A percentile compares a stretch with the other conserved stretches of the same genome.
Evolutionary conservation across 176 grass and related monocot species (phyloP).

Genomic region (Otatea glauca): DNA sequence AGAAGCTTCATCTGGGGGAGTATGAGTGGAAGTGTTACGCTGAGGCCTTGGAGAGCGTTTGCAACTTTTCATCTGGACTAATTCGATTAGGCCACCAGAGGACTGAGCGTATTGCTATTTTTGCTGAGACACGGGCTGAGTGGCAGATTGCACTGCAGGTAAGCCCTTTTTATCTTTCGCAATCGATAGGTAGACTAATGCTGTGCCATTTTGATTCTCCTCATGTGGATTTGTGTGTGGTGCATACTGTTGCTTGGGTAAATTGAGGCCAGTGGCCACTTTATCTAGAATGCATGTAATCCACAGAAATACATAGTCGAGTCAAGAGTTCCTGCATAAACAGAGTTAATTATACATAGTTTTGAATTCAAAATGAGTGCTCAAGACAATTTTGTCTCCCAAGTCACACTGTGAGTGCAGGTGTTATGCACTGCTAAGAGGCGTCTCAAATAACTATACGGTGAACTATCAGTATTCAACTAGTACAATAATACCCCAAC

Average conservation of each 20-base stretch:
- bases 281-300: background rate
- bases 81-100: too few relatives aligned
- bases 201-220: too few relatives aligned
- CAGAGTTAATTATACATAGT: background rate
- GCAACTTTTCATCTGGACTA: too few relatives aligned
- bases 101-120: too few relatives aligned
- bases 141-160: too few relatives aligned
- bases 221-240: background rate
- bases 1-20: background rate
- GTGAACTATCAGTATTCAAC: slow-evolving; percentile 1
- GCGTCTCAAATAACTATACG: background rate
- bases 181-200: too few relatives aligned
- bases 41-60: too few relatives aligned
- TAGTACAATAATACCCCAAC: background rate
- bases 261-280: background rate
- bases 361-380: background rate
- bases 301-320: background rate
- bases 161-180: too few relatives aligned
- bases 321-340: background rate
- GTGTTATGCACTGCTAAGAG: slow-evolving; percentile 16
- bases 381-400: background rate
- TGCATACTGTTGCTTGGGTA: background rate
- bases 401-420: background rate
- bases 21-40: too few relatives aligned
- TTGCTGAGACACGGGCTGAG: too few relatives aligned